Base-by-base conservation (phyloP, 2,329 filamentous ascomycete species). In the Colletotrichum salicis region DNA sequence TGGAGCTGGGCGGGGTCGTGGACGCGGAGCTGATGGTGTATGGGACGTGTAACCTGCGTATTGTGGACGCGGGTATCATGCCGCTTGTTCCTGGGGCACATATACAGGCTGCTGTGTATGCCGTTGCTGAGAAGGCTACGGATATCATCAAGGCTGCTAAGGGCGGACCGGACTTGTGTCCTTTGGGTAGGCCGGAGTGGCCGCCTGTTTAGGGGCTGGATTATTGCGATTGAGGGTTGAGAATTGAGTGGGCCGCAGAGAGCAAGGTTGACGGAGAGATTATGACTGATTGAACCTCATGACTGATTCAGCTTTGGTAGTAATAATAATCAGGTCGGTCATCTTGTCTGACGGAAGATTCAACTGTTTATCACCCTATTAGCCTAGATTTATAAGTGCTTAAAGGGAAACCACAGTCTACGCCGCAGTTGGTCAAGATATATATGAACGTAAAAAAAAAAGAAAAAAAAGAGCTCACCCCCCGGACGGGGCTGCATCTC, bases 81-180 rank as follows among this genome's bases (percentile, higher is more conserved):
- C 86, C 86, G 1, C 79, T 86, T 80, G 84, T 79, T 78, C 84
- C 67, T 79, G 85, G 77, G 79, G 85, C 74, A 0, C 82, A 86
- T 19, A 86, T 87, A n/a, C 86, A 88, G 75, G 86, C 86, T 31
- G 83, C 84, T 0, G 85, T 88, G 1, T 89, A 89, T 70, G 86
- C 85, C 76, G 80, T 88, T 72, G 86, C 81, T 13, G 88, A 89
- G 76, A 86, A 84, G 82, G 84, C 84, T 24, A 84, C 84, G 19
- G 84, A 86, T 73, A 82, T 86, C 54, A 86, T 86, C 75, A 85
- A 84, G 74, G 75, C 77, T 12, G 73, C 76, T 22, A 71, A 67
- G 11, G 22, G 33, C 11, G 6, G 33, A 13, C 65, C 65, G 13
- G 29, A 29, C 1, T 19, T 33, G 6, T 73, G 67, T 8, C 66